Percentiles rank a stretch among this genome's conserved stretches.
Conservation (phyloP, 2,329 filamentous ascomycete genomes). For the Raffaelea deltoideospora region DNA sequence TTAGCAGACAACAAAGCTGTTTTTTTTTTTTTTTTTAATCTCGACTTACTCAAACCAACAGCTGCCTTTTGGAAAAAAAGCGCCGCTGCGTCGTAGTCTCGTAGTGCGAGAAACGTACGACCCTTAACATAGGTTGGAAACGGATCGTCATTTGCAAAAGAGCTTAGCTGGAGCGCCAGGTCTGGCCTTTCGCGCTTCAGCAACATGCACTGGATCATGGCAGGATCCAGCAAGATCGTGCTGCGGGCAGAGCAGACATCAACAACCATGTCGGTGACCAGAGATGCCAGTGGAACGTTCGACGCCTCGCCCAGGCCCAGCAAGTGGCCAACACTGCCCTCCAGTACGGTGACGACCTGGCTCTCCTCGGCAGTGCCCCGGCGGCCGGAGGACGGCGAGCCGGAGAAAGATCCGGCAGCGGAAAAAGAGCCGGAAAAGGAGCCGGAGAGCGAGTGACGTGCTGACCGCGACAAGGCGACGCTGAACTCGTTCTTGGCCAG, state of each 20-base stretch:
- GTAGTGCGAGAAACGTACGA: slow-evolving; percentile 57
- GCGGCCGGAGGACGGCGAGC: slow-evolving; percentile 18
- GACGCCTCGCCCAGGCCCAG: slow-evolving; percentile 44
- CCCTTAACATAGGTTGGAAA: slow-evolving; percentile 75
- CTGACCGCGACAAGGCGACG: slow-evolving; percentile 27
- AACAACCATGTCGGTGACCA: slow-evolving; percentile 51
- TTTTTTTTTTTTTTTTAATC: too few species aligned
- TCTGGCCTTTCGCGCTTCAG: slow-evolving; percentile 45
- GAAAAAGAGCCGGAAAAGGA: slow-evolving; percentile 6
- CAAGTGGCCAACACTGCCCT: slow-evolving; percentile 46
- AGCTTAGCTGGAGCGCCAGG: slow-evolving; percentile 39
- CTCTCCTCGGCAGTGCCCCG: slow-evolving; percentile 22
- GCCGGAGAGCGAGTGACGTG: slow-evolving; percentile 14
- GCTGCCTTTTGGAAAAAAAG: slow-evolving; percentile 70
- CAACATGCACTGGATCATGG: slow-evolving; percentile 46
- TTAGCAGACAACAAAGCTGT: not conserved
- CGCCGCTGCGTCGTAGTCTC: slow-evolving; percentile 59
- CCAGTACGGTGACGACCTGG: slow-evolving; percentile 40
- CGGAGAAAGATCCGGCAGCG: slow-evolving; percentile 1
- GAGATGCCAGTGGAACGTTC: slow-evolving; percentile 36
- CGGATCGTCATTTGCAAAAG: slow-evolving; percentile 39
- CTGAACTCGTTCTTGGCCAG: slow-evolving; percentile 44
- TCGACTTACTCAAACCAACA: slow-evolving; percentile 66
- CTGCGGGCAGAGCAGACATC: slow-evolving; percentile 51
- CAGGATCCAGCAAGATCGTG: slow-evolving; percentile 47